phyloP scores from a whole-genome alignment of 805 yeast genomes.

The Ogataea trehalophila region DNA sequence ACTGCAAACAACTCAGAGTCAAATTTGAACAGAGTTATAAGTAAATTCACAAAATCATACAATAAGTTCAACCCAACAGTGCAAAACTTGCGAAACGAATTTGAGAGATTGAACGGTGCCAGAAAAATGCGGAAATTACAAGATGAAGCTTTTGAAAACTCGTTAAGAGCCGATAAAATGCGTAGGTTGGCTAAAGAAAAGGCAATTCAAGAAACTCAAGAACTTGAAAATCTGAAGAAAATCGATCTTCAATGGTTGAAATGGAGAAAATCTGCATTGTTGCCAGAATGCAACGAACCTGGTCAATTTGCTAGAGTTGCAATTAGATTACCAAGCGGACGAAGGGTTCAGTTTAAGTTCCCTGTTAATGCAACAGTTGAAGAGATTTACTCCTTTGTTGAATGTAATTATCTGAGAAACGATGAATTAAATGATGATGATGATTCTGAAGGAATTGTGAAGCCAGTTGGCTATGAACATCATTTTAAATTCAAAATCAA shows the following conservation, averaged over 20 bases:
- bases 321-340: conserved; percentile 60
- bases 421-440: conserved; percentile 30
- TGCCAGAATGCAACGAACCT: conserved; percentile 12
- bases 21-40: conserved; percentile 31
- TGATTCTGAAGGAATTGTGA: conserved; percentile 17
- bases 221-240: conserved; percentile 15
- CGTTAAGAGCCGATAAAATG: conserved; percentile 62
- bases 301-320: conserved; percentile 56
- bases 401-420: conserved; percentile 33
- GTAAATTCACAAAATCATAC: conserved; percentile 32
- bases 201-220: conserved; percentile 16
- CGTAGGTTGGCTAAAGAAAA: conserved; percentile 39
- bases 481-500: conserved; percentile 44
- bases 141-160: conserved; percentile 69
- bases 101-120: conserved; percentile 54
- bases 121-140: conserved; percentile 63
- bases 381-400: conserved; percentile 70
- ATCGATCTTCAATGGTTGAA: conserved; percentile 36
- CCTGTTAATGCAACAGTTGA: conserved; percentile 43
- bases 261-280: conserved; percentile 37
- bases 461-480: conserved; percentile 38
- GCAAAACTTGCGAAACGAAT: conserved; percentile 54
- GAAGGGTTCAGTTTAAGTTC: conserved; percentile 49
- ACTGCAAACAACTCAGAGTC: conserved; percentile 10
- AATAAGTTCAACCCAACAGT: conserved; percentile 60